Percentiles rank a stretch among this genome's conserved stretches.
Conservation (phyloP, 768 basidiomycete species). For the Trametes cubensis region DNA sequence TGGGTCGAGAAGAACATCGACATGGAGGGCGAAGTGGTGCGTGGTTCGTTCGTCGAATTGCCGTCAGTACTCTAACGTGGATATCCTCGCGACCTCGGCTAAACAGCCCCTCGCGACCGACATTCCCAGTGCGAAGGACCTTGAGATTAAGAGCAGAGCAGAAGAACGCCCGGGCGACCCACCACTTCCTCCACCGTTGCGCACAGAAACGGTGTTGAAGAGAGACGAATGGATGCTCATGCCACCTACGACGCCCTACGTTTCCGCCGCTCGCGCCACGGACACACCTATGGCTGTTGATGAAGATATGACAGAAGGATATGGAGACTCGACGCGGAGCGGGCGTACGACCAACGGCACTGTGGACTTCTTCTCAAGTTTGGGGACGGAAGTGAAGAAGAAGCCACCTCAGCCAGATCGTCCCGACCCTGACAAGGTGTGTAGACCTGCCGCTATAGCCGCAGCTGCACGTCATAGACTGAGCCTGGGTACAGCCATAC, state of each 20-base stretch:
- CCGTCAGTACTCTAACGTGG: no score
- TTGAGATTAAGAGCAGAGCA: constrained; percentile 68
- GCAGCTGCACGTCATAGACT: no score
- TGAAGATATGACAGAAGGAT: constrained; percentile 66
- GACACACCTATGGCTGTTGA: constrained; percentile 37
- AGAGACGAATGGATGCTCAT: constrained; percentile 92
- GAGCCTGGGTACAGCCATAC: constrained; percentile 48
- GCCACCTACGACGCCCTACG: constrained; percentile 38
- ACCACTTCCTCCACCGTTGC: constrained; percentile 46
- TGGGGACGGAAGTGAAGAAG: constrained; percentile 77
- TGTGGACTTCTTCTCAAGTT: constrained; percentile 86
- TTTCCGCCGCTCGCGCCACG: constrained; percentile 28
- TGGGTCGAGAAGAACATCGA: constrained; percentile 91
- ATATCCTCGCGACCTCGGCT: neutral
- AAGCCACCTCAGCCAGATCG: constrained; percentile 60
- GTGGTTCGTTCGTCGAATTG: constrained; percentile 30
- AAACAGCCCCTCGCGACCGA: constrained; percentile 63
- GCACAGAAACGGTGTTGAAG: constrained; percentile 54
- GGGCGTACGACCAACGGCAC: constrained; percentile 55
- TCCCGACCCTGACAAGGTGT: constrained; percentile 74
- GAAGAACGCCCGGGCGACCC: constrained; percentile 47
- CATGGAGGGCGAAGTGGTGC: constrained; percentile 73
- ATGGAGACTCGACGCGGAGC: constrained; percentile 52
- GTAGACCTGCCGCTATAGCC: constrained; percentile 20
- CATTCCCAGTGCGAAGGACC: constrained; percentile 75